phyloP scores from a whole-genome alignment of 106 monocot species.

The Allium cepa region DNA sequence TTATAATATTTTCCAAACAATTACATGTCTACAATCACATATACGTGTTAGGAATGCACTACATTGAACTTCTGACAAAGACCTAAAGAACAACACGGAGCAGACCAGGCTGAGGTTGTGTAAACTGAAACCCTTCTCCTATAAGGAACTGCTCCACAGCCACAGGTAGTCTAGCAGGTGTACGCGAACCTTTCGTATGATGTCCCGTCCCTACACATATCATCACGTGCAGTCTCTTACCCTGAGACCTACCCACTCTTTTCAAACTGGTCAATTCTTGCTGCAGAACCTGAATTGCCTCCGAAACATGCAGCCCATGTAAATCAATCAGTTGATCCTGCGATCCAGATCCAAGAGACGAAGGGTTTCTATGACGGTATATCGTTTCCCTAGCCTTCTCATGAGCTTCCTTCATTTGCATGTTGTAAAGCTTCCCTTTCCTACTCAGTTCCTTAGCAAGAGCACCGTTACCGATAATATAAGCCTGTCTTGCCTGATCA shows the following conservation, averaged over 20 bases:
- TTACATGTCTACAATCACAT: no score
- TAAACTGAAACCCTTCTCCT: constrained; percentile 60
- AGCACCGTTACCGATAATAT: constrained; percentile 74
- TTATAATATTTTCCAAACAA: no score
- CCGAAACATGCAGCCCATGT: constrained; percentile 76
- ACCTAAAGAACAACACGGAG: constrained; percentile 43
- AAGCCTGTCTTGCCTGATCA: constrained; percentile 86
- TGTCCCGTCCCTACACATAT: constrained; percentile 83
- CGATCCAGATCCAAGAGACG: no score
- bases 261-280: constrained; percentile 57
- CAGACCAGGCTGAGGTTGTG: constrained; percentile 70
- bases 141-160: constrained; percentile 75
- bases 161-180: constrained; percentile 61
- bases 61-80: no score
- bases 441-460: constrained; percentile 78
- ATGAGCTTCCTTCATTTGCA: constrained; percentile 87
- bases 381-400: constrained; percentile 78
- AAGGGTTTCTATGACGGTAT: constrained; percentile 48
- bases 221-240: constrained; percentile 59
- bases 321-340: constrained; percentile 47
- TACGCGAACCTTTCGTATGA: constrained; percentile 69
- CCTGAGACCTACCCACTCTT: constrained; percentile 45
- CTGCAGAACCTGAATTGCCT: constrained; percentile 83
- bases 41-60: no score
- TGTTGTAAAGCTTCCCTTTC: constrained; percentile 76